Evolutionary conservation across 352 stramenopile genomes (phyloP), one percentile per base, ranked within the genome.

Genomic region (Phytopythium ostracodes): DNA sequence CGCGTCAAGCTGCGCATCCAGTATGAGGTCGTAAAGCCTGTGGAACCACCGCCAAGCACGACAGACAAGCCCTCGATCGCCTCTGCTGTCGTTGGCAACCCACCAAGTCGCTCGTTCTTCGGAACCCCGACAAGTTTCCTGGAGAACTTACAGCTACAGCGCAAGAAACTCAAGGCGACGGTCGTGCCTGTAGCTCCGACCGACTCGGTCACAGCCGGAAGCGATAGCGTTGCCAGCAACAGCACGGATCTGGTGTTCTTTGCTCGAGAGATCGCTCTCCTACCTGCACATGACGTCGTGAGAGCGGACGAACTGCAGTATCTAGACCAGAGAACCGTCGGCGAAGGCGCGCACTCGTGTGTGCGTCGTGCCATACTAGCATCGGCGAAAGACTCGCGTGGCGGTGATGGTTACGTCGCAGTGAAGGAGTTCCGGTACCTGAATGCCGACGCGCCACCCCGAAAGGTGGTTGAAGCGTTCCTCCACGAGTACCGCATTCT

Each of bases 371-470:
- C 63, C 10, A 55, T 51, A 6, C 60, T 77, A 22, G 29, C 20
- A 9, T 14, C 36, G 14, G 49, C 52, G 27, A 40, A 18, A 17
- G 36, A 3, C 36, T 42, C 36, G 36, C 36, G 36, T 50, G 36
- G 15, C 14, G 53, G 38, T 14, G 29, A 10, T 9, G 36, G 29
- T 6, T 61, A 70, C 17, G 63, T 81, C 17, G 68, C 70, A 49
- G 56, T 76, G 40, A 81, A 81, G 64, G 70, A 78, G 35, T 81
- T 81, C 46, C 67, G 68, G 8, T 69, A 78, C 44, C 52, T 65
- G 36, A 60, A 73, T n/a, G 25, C 24, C 5, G 25, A 49, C 42
- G 29, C 68, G 40, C 69, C 72, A 22, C 70, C 70, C 18, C 67
- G 69, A 38, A 73, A 65, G 24, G 70, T 77, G 24, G 63, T 78